phyloP scores from a whole-genome alignment of 2,329 filamentous ascomycete genomes.

The Dothiorella sarmentorum region DNA sequence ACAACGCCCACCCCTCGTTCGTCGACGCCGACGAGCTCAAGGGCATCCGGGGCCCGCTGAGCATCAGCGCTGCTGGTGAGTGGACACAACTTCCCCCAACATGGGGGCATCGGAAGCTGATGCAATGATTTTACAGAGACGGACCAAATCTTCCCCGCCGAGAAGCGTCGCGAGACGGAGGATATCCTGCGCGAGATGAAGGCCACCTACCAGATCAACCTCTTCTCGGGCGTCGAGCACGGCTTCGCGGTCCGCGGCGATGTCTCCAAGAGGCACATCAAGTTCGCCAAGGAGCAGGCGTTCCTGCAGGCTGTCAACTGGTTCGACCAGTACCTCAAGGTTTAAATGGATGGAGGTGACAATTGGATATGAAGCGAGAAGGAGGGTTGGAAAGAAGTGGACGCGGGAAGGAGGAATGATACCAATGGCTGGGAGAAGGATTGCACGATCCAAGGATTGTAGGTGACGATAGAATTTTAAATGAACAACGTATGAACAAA shows the following conservation, averaged over 20 bases:
- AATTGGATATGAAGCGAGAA: not conserved
- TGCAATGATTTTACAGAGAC: constrained; percentile 42
- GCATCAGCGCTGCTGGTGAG: constrained; percentile 60
- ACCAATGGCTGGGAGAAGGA: not conserved
- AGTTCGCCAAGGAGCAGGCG: constrained; percentile 76
- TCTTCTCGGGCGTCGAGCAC: constrained; percentile 69
- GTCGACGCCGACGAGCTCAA: constrained; percentile 60
- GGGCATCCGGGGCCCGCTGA: constrained; percentile 55
- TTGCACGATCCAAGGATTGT: not conserved
- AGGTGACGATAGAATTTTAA: not conserved
- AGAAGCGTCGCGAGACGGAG: constrained; percentile 57
- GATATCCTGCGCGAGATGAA: constrained; percentile 53
- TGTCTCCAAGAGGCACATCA: constrained; percentile 52
- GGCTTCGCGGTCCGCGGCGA: constrained; percentile 73
- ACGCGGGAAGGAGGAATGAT: not conserved
- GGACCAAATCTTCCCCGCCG: constrained; percentile 57
- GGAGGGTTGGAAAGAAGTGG: not conserved
- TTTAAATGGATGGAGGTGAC: constrained; percentile 8
- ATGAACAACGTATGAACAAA: not conserved
- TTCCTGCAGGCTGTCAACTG: constrained; percentile 74
- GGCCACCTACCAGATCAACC: constrained; percentile 69
- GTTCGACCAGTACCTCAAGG: constrained; percentile 64
- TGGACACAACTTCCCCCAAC: not conserved
- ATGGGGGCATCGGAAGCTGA: not conserved
- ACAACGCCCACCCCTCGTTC: constrained; percentile 73